Conservation (phyloP, 2,329 filamentous ascomycete genomes). For the Botryotinia calthae region DNA sequence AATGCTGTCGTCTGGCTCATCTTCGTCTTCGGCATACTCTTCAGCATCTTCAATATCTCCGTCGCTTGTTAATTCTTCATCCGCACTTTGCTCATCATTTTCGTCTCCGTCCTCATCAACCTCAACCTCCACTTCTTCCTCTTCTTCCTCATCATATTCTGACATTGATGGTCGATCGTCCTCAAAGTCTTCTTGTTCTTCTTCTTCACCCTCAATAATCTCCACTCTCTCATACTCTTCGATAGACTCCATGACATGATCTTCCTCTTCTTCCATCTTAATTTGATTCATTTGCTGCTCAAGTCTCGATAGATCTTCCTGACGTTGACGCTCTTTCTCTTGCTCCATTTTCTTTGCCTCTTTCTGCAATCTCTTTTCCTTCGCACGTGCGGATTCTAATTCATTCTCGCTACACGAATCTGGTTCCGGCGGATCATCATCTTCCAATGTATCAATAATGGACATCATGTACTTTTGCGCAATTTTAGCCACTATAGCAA, state of each 20-base stretch:
- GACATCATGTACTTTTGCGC: constrained; percentile 38
- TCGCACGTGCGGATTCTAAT: constrained; percentile 6
- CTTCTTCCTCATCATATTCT: constrained; percentile 12
- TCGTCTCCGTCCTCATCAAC: background rate
- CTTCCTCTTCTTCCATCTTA: constrained; percentile 9
- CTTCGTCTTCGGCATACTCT: background rate
- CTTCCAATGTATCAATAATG: constrained; percentile 34
- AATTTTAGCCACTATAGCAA: constrained; percentile 36
- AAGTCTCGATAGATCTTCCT: constrained; percentile 3
- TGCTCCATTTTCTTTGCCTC: constrained; percentile 6
- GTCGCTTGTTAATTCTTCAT: background rate
- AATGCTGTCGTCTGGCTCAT: background rate
- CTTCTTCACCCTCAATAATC: constrained; percentile 2
- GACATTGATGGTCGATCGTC: constrained; percentile 12
- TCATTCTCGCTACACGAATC: constrained; percentile 29
- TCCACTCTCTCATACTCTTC: constrained; percentile 11
- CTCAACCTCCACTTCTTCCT: background rate
- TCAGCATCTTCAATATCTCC: background rate
- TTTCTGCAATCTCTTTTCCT: constrained; percentile 8
- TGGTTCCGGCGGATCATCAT: constrained; percentile 26
- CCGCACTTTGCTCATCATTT: background rate
- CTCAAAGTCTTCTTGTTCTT: constrained; percentile 12
- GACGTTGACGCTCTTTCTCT: constrained; percentile 7
- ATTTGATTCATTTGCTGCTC: constrained; percentile 7
- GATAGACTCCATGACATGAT: constrained; percentile 11